These are phyloP conservation scores for Stephanodiscus minutulus DNA, from an alignment of 108 stramenopile species.

Conservation along the genomic window DNA sequence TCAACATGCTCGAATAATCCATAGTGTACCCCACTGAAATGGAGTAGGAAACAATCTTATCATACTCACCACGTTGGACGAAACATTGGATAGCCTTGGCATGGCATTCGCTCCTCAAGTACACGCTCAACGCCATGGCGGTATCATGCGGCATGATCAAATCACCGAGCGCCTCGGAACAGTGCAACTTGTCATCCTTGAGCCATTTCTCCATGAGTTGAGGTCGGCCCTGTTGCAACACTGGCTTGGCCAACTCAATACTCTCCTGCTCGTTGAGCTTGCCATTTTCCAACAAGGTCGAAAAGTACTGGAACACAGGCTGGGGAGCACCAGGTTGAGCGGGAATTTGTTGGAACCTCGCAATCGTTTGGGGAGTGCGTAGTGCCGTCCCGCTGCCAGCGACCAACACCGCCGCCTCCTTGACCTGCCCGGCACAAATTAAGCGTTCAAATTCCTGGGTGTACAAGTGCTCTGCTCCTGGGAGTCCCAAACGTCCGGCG, in stretches of 20 bases:
- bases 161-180: conserved; percentile 96
- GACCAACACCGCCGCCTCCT: conserved; percentile 93
- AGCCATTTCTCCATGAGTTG: conserved; percentile 99
- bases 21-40: conserved; percentile 94
- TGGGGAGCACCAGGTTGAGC: conserved; percentile 95
- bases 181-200: conserved; percentile 95
- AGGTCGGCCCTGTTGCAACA: conserved; percentile 93
- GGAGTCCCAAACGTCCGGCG: conserved; percentile 93
- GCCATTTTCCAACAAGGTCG: conserved; percentile 92
- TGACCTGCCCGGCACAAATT: conserved; percentile 87
- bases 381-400: conserved; percentile 87
- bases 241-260: conserved; percentile 97
- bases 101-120: conserved; percentile 94
- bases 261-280: conserved; percentile 97
- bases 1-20: conserved; percentile 97
- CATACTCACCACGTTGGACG: conserved; percentile 97
- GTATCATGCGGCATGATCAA: conserved; percentile 93
- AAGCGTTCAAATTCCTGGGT: conserved; percentile 93
- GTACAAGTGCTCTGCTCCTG: conserved; percentile 97
- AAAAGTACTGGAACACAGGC: conserved; percentile 99
- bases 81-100: conserved; percentile 99
- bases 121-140: conserved; percentile 97
- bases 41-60: conserved; percentile 98
- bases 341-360: conserved; percentile 96
- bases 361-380: conserved; percentile 97